phyloP scores from a whole-genome alignment of 2,329 filamentous ascomycete genomes.

The Diaporthe aspalathi region DNA sequence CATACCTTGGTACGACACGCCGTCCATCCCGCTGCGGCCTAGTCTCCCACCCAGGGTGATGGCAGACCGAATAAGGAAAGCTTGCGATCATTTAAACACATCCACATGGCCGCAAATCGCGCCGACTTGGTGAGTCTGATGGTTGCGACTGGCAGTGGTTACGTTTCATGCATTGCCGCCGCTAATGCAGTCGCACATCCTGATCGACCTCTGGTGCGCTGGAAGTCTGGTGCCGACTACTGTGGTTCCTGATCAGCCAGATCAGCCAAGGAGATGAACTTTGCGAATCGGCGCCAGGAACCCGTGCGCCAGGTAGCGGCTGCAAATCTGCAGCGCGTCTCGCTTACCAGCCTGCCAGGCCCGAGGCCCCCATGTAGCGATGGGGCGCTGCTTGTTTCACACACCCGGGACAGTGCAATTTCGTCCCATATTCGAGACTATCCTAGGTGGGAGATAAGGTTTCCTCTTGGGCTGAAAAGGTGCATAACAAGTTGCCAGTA shows the following conservation, averaged over 20 bases:
- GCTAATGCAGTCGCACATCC: slow-evolving; percentile 16
- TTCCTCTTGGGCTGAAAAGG: slow-evolving; percentile 21
- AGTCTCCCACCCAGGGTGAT: neutral
- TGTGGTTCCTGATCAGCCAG: slow-evolving; percentile 18
- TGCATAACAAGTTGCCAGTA: neutral
- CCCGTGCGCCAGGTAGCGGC: neutral
- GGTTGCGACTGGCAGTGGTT: slow-evolving; percentile 29
- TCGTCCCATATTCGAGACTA: slow-evolving; percentile 20
- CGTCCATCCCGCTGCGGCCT: neutral
- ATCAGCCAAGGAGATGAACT: slow-evolving; percentile 1
- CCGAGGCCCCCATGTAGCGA: neutral
- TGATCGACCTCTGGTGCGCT: slow-evolving; percentile 13
- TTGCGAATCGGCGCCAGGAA: neutral
- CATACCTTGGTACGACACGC: too few species aligned
- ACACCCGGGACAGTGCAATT: neutral
- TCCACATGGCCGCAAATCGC: neutral
- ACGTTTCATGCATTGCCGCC: slow-evolving; percentile 31
- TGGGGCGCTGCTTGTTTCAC: slow-evolving; percentile 21
- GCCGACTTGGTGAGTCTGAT: neutral
- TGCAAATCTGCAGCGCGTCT: neutral
- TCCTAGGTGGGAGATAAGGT: slow-evolving; percentile 14
- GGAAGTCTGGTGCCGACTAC: slow-evolving; percentile 7
- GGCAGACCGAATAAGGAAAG: slow-evolving; percentile 34
- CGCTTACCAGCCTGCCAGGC: neutral
- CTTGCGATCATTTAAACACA: slow-evolving; percentile 26